Evolutionary conservation across 768 basidiomycete species (phyloP).

Genomic region (Leccinellum luteum): DNA sequence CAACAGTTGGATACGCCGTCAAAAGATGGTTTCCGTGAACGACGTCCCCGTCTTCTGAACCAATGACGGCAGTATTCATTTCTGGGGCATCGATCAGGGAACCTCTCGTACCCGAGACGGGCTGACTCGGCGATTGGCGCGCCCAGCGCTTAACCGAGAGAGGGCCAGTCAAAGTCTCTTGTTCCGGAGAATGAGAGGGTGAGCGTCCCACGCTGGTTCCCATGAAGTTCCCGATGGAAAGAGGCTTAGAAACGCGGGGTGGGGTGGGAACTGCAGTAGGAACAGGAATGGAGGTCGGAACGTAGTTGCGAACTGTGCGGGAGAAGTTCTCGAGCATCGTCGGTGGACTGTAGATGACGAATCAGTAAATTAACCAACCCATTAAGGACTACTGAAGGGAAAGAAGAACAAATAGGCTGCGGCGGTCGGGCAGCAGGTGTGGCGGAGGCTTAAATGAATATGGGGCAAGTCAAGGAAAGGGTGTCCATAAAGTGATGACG

Average conservation of each 20-base stretch:
- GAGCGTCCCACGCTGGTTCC: constrained; percentile 22
- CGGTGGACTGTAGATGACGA: constrained; percentile 37
- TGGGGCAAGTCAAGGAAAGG: neutral
- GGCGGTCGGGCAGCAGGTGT: constrained; percentile 20
- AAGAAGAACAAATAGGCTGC: neutral
- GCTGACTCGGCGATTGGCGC: constrained; percentile 9
- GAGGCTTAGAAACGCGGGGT: constrained; percentile 47
- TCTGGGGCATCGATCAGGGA: constrained; percentile 15
- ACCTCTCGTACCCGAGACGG: constrained; percentile 4
- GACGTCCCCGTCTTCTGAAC: constrained; percentile 25
- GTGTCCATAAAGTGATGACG: constrained; percentile 16
- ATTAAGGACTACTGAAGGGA: neutral
- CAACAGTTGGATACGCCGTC: constrained; percentile 30
- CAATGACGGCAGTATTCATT: constrained; percentile 7
- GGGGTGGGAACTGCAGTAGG: constrained; percentile 47
- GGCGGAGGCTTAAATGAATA: constrained; percentile 14
- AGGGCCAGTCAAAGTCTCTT: constrained; percentile 10
- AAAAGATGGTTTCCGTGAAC: constrained; percentile 12
- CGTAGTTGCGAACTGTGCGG: constrained; percentile 51
- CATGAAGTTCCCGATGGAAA: constrained; percentile 47
- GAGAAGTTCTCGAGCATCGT: constrained; percentile 52
- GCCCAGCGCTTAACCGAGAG: constrained; percentile 10
- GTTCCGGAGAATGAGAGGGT: constrained; percentile 5
- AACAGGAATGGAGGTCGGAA: constrained; percentile 51
- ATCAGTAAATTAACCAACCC: constrained; percentile 10